A percentile compares a stretch with the other conserved stretches of the same genome.
phyloP scores from a whole-genome alignment of 2,329 filamentous ascomycete species.

The Diatrype stigma region DNA sequence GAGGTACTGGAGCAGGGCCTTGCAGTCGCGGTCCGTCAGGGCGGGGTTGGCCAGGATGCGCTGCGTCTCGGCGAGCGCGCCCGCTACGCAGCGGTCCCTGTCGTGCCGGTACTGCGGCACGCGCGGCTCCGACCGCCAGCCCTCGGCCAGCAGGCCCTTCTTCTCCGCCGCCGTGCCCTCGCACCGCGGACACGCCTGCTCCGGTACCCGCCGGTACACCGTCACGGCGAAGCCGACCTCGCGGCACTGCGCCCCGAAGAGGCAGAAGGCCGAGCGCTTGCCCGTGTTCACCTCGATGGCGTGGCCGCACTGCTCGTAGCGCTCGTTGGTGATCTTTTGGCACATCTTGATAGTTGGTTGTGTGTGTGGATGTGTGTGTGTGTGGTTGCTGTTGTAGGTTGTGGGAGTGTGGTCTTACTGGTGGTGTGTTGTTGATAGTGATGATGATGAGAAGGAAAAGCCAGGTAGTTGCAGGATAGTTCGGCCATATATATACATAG shows the following conservation, averaged over 20 bases:
- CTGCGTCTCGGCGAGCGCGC: background rate
- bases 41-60: background rate
- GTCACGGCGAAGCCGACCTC: background rate
- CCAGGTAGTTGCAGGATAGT: too few relatives aligned
- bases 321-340: background rate
- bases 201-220: background rate
- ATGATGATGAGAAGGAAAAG: too few relatives aligned
- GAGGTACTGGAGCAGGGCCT: background rate
- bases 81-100: background rate
- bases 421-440: too few relatives aligned
- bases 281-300: background rate
- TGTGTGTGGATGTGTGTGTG: too few relatives aligned
- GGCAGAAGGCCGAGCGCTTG: background rate
- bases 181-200: background rate
- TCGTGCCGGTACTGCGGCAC: background rate
- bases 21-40: background rate
- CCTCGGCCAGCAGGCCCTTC: background rate
- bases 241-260: background rate
- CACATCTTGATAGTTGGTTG: background rate
- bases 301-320: background rate
- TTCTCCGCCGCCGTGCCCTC: background rate
- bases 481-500: too few relatives aligned
- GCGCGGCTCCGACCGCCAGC: background rate
- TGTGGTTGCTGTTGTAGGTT: too few relatives aligned
- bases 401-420: too few relatives aligned